A percentile compares a stretch with the other conserved stretches of the same genome.
phyloP scores from a whole-genome alignment of 345 rosid species.

The Eucalyptus tenuipes region DNA sequence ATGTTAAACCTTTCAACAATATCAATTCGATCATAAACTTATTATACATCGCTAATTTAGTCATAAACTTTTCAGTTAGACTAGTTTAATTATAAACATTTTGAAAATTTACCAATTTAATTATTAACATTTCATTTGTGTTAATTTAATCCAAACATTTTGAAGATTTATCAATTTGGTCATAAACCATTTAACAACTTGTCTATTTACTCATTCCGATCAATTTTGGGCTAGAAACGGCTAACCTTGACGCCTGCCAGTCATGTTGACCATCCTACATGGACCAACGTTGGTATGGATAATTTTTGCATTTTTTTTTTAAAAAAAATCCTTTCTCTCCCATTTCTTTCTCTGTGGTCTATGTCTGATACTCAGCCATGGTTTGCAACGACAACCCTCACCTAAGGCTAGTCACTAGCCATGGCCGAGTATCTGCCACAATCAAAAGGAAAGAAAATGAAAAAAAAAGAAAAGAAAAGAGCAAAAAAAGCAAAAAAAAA shows the following conservation, averaged over 20 bases:
- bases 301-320: background rate
- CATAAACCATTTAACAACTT: background rate
- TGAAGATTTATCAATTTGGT: background rate
- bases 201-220: background rate
- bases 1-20: rapidly evolving
- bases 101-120: background rate
- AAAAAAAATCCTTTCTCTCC: no score
- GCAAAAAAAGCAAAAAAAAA: no score
- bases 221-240: background rate
- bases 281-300: background rate
- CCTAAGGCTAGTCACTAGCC: background rate
- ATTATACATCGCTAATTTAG: no score
- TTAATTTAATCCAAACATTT: background rate
- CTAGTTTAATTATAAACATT: no score
- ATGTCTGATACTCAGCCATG: background rate
- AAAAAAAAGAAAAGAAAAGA: no score
- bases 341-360: background rate
- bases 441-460: background rate
- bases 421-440: background rate
- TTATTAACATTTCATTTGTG: background rate
- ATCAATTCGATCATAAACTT: no score
- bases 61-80: no score
- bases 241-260: rapidly evolving
- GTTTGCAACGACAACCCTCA: background rate
- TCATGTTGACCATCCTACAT: background rate